A percentile compares a stretch with the other conserved stretches of the same genome.
Evolutionary conservation across 139 green algal genomes (phyloP).

Genomic region (Haematococcus sp.): DNA sequence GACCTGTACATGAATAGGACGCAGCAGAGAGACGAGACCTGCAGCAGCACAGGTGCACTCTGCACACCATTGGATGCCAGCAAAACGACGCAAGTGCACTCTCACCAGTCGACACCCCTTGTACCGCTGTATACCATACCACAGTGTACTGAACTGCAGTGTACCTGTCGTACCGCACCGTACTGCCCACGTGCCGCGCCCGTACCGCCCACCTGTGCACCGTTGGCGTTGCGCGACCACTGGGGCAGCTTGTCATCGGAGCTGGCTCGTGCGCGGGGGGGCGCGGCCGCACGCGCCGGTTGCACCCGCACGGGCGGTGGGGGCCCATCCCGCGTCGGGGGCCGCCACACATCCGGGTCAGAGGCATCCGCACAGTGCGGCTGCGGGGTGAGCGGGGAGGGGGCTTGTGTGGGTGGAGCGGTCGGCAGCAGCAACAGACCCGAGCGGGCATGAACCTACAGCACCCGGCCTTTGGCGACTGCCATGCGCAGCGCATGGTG

Average conservation of each 20-base stretch:
- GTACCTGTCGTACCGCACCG: neutral
- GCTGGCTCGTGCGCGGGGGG: neutral
- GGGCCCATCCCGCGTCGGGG: conserved; percentile 30
- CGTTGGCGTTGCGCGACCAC: conserved; percentile 12
- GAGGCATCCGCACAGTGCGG: conserved; percentile 15
- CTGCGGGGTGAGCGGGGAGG: neutral
- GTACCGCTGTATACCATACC: no score
- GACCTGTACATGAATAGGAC: no score
- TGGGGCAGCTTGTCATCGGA: conserved; percentile 9
- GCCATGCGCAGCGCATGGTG: neutral
- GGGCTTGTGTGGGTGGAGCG: no score
- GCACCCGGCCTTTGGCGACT: neutral
- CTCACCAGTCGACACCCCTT: no score
- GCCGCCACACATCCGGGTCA: conserved; percentile 59
- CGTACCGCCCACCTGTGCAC: neutral
- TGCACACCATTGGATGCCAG: no score
- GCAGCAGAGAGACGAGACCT: no score
- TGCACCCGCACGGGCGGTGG: conserved; percentile 5
- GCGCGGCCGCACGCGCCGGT: neutral
- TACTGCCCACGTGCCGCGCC: neutral
- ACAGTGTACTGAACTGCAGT: no score
- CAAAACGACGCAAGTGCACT: no score
- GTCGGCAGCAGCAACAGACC: no score
- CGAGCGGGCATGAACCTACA: neutral
- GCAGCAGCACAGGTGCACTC: no score